Percentiles rank a stretch among this genome's conserved stretches.
Conservation (phyloP, 768 basidiomycete species). For the Mycena leptocephala region DNA sequence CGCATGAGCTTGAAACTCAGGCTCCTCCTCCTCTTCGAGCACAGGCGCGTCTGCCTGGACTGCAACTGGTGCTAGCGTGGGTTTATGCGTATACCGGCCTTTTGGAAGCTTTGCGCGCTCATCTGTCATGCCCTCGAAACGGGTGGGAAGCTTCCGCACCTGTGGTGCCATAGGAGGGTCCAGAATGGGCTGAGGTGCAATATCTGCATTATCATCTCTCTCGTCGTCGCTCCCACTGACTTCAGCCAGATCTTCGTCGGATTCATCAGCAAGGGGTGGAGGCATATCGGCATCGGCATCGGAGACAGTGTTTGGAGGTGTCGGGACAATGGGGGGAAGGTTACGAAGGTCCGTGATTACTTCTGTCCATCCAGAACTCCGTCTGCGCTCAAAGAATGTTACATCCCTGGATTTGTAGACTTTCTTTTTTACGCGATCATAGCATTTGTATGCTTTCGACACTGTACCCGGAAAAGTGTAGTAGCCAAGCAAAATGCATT, state of each 20-base stretch:
- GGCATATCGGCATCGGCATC: no score
- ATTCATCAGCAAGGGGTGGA: no score
- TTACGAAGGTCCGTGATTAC: neutral
- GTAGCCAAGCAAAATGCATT: neutral
- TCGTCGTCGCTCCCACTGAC: no score
- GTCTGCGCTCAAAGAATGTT: neutral
- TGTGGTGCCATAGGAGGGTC: neutral
- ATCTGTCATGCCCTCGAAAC: no score
- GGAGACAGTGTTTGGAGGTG: neutral
- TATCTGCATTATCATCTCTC: neutral
- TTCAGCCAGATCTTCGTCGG: neutral
- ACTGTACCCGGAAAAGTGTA: neutral
- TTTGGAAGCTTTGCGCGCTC: no score
- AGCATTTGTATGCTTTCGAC: neutral
- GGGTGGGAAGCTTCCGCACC: no score
- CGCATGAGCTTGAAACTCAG: neutral
- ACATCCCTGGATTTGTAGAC: neutral
- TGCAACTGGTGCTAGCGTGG: no score
- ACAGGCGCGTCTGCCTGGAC: neutral
- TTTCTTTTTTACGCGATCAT: neutral
- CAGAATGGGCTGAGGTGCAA: neutral
- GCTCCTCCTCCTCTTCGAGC: conserved; percentile 4
- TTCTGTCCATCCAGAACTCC: neutral
- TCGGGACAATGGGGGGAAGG: neutral
- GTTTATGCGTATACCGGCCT: neutral